phyloP scores from a whole-genome alignment of 805 yeast genomes.

The Candida berthetii region DNA sequence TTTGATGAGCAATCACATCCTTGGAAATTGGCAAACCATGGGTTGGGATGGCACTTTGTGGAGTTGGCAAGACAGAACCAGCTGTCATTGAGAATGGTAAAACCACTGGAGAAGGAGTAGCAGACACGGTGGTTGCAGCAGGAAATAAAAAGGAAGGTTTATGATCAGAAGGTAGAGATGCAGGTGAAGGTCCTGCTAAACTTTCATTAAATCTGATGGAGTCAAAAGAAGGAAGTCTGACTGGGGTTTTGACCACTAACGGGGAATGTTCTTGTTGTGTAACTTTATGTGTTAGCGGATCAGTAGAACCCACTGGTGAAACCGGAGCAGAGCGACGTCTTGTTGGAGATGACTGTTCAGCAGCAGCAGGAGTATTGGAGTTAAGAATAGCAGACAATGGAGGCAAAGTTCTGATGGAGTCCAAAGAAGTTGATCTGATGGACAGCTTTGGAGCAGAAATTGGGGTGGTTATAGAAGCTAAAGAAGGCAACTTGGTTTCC shows the following conservation, averaged over 20 bases:
- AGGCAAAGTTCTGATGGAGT: constrained; percentile 7
- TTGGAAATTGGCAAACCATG: too few relatives aligned
- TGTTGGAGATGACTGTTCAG: not conserved
- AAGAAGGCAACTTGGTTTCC: constrained; percentile 10
- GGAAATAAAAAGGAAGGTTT: not conserved
- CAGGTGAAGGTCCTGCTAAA: not conserved
- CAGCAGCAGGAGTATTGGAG: not conserved
- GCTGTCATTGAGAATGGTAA: constrained; percentile 1
- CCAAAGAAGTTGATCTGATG: not conserved
- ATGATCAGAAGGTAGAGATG: not conserved
- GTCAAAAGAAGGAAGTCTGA: constrained; percentile 21
- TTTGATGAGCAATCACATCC: too few relatives aligned
- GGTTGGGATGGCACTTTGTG: not conserved
- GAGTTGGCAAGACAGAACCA: not conserved
- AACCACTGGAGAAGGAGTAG: constrained; percentile 1
- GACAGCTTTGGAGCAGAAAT: not conserved
- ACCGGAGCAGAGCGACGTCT: constrained; percentile 4
- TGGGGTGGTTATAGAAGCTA: constrained; percentile 1
- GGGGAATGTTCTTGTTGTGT: not conserved
- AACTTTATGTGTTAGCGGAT: not conserved
- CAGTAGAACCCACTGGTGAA: constrained; percentile 10
- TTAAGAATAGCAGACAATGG: constrained; percentile 12
- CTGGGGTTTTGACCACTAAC: constrained; percentile 12
- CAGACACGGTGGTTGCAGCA: too few relatives aligned
- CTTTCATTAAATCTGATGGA: constrained; percentile 12